phyloP scores from a whole-genome alignment of 2,329 filamentous ascomycete genomes.

The Aspergillus candidus region DNA sequence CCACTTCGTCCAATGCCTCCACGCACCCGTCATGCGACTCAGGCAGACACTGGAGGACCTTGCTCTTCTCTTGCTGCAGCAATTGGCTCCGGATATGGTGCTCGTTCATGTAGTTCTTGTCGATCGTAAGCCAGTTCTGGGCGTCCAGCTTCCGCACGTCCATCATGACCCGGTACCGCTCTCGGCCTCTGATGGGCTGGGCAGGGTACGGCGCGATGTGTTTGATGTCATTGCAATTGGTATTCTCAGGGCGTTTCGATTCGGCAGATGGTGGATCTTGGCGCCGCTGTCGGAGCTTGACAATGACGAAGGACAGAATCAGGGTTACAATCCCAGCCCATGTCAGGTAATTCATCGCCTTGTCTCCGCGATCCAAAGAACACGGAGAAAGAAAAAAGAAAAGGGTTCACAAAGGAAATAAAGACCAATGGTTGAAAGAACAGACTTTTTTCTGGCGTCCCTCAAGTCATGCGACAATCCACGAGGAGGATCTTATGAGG shows the following conservation, averaged over 20 bases:
- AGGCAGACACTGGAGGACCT: conserved; percentile 43
- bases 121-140: conserved; percentile 46
- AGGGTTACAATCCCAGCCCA: conserved; percentile 25
- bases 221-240: conserved; percentile 25
- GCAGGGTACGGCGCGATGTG: conserved; percentile 33
- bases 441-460: no score
- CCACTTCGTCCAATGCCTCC: conserved; percentile 44
- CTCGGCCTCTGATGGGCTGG: conserved; percentile 34
- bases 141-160: conserved; percentile 43
- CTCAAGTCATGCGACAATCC: no score
- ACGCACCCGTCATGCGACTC: conserved; percentile 42
- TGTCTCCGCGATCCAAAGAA: conserved; percentile 10
- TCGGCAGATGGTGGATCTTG: conserved; percentile 6
- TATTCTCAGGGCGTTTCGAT: conserved; percentile 3
- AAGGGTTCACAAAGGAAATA: not conserved
- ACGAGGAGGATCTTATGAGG: no score
- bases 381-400: not conserved
- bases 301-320: conserved; percentile 23
- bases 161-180: conserved; percentile 42
- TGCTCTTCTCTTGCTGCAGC: conserved; percentile 31
- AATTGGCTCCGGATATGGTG: conserved; percentile 39
- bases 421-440: not conserved
- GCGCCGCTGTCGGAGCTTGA: conserved; percentile 20
- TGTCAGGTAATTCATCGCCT: conserved; percentile 30
- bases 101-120: conserved; percentile 42